Conservation (phyloP, 2,329 filamentous ascomycete genomes). For the Fusarium nelsonii region DNA sequence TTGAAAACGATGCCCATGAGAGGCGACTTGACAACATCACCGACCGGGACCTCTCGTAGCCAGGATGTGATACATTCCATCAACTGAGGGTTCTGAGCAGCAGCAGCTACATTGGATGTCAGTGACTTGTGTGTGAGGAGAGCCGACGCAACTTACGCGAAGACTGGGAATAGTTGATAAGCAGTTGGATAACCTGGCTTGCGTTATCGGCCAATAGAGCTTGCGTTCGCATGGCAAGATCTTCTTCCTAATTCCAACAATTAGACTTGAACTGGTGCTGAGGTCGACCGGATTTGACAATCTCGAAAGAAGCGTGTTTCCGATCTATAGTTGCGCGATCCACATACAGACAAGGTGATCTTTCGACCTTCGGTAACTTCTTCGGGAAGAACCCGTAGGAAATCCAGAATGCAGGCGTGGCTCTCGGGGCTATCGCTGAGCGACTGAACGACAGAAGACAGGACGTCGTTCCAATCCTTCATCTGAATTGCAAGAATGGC, state of each 20-base stretch:
- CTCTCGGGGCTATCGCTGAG: constrained; percentile 82
- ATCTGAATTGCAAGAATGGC: constrained; percentile 97
- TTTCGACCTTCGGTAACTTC: constrained; percentile 99
- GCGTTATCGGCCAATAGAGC: constrained; percentile 94
- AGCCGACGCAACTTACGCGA: constrained; percentile 72
- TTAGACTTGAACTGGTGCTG: constrained; percentile 56
- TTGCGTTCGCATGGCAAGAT: constrained; percentile 84
- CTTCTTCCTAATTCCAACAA: constrained; percentile 84
- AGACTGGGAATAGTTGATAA: constrained; percentile 92
- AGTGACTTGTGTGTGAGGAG: constrained; percentile 20
- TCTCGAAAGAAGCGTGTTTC: constrained; percentile 51
- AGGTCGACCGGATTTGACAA: constrained; percentile 53
- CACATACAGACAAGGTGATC: constrained; percentile 98
- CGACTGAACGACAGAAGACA: constrained; percentile 82
- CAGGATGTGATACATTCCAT: constrained; percentile 97
- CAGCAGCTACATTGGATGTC: constrained; percentile 66
- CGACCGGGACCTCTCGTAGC: constrained; percentile 91
- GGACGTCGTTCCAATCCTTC: constrained; percentile 93
- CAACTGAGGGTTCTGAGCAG: constrained; percentile 87
- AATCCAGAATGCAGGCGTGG: constrained; percentile 91
- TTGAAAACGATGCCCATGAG: constrained; percentile 84
- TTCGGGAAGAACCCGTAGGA: constrained; percentile 95
- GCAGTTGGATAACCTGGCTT: constrained; percentile 83
- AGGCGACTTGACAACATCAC: constrained; percentile 85
- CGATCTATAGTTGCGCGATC: constrained; percentile 68